Evolutionary conservation across 163 green algal genomes (phyloP).

Genomic region (Chlamydomonas reinhardtii): DNA sequence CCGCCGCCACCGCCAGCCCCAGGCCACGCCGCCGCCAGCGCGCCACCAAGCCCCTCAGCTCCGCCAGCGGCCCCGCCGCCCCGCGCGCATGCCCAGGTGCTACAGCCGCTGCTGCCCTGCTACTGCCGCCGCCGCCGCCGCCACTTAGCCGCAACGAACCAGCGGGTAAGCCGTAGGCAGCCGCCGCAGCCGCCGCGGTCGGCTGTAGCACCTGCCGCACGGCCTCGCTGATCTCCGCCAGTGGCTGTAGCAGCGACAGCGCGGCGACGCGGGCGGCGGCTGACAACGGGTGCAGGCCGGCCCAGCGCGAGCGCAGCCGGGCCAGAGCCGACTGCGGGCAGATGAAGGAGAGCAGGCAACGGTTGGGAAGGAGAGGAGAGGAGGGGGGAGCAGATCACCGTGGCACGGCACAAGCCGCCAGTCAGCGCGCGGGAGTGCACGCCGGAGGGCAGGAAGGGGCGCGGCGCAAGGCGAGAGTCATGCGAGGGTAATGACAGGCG

Average conservation of each 20-base stretch:
- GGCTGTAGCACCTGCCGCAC: constrained; percentile 7
- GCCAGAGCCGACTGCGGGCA: not conserved
- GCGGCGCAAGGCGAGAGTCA: too few species aligned
- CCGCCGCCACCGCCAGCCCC: not conserved
- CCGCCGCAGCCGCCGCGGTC: not conserved
- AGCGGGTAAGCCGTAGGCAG: too few species aligned
- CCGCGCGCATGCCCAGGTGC: not conserved
- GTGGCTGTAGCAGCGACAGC: constrained; percentile 34
- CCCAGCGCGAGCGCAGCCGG: constrained; percentile 2
- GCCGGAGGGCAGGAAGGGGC: too few species aligned
- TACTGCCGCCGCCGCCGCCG: too few species aligned
- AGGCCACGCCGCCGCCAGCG: constrained; percentile 20
- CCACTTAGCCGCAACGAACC: too few species aligned
- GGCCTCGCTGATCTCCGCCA: constrained; percentile 35
- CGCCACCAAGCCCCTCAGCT: constrained; percentile 6
- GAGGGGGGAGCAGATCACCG: too few species aligned
- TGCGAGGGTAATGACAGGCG: too few species aligned
- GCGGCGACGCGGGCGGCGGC: not conserved
- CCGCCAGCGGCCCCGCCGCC: not conserved
- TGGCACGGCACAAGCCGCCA: too few species aligned
- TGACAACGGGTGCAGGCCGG: constrained; percentile 32
- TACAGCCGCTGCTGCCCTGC: too few species aligned
- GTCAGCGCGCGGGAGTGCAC: too few species aligned
- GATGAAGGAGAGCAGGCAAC: too few species aligned
- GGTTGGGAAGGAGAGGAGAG: too few species aligned